Conservation (phyloP, 2,329 filamentous ascomycete genomes). For the Annulohypoxylon truncatum region DNA sequence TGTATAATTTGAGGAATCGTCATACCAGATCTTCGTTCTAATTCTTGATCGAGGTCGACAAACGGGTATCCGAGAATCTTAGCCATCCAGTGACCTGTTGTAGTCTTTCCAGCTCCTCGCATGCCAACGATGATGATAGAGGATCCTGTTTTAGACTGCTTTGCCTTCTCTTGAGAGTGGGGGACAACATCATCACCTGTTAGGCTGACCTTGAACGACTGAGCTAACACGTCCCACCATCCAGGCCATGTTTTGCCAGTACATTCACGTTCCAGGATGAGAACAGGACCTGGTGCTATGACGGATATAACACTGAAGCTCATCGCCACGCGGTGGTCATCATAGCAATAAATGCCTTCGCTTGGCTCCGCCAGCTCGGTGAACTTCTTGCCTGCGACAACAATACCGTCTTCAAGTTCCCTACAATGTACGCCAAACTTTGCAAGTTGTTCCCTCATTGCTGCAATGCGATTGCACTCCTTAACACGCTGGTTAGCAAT, state of each 20-base stretch:
- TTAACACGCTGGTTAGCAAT: conserved; percentile 99
- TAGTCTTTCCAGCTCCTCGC: conserved; percentile 97
- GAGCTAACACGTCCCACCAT: conserved; percentile 92
- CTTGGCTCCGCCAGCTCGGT: conserved; percentile 64
- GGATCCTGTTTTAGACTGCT: conserved; percentile 59
- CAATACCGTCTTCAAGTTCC: conserved; percentile 95
- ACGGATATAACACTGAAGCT: conserved; percentile 92
- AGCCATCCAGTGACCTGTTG: conserved; percentile 87
- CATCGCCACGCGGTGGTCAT: conserved; percentile 98
- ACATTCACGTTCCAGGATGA: conserved; percentile 91
- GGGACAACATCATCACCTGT: conserved; percentile 73
- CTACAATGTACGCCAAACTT: conserved; percentile 91
- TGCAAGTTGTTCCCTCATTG: conserved; percentile 93
- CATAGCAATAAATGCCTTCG: conserved; percentile 88
- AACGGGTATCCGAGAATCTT: conserved; percentile 80
- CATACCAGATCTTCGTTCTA: conserved; percentile 79
- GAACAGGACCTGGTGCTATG: conserved; percentile 74
- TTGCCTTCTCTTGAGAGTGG: conserved; percentile 46
- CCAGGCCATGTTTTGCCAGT: conserved; percentile 98
- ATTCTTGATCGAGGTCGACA: conserved; percentile 86
- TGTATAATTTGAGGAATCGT: conserved; percentile 89
- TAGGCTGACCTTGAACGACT: conserved; percentile 80
- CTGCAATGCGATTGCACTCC: conserved; percentile 95
- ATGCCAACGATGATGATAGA: conserved; percentile 97
- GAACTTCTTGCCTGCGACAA: conserved; percentile 68